Percentiles rank a stretch among this genome's conserved stretches.
These are phyloP conservation scores for Tothia fuscella DNA, from an alignment of 2,329 filamentous ascomycete species.

Conservation along the genomic window DNA sequence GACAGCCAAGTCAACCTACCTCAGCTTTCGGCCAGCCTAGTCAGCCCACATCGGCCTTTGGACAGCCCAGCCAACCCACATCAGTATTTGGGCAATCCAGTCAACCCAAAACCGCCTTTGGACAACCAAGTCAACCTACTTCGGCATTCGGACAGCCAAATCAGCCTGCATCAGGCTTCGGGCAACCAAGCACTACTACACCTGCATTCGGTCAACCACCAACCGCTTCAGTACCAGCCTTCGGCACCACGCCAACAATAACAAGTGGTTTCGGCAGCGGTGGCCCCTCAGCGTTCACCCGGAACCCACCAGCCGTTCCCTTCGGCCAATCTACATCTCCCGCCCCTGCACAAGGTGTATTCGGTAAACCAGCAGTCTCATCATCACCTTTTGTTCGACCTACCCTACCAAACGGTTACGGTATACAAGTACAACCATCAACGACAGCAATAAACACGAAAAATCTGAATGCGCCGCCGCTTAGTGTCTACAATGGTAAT, in stretches of 20 bases:
- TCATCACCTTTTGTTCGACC: not conserved
- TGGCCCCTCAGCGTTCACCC: too few relatives aligned
- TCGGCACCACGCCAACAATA: too few relatives aligned
- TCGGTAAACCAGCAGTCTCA: conserved; percentile 6
- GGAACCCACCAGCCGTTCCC: too few relatives aligned
- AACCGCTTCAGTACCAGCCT: too few relatives aligned
- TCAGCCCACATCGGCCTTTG: conserved; percentile 11
- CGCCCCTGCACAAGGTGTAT: conserved; percentile 9
- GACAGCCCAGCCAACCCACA: conserved; percentile 9
- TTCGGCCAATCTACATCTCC: conserved; percentile 14
- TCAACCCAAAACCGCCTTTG: conserved; percentile 8
- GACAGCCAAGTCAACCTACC: conserved; percentile 6
- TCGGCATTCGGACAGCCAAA: conserved; percentile 11
- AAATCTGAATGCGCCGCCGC: not conserved
- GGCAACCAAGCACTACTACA: conserved; percentile 9
- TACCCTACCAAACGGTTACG: not conserved
- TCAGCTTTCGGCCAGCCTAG: conserved; percentile 19
- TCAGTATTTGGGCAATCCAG: conserved; percentile 1
- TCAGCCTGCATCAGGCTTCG: conserved; percentile 11
- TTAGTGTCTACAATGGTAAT: conserved; percentile 5
- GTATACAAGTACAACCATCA: not conserved
- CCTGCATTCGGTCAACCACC: not conserved
- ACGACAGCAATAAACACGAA: not conserved
- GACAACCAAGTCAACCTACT: conserved; percentile 5
- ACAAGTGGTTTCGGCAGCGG: too few relatives aligned